phyloP scores from a whole-genome alignment of 208 protist genomes.

The Leishmania mexicana region DNA sequence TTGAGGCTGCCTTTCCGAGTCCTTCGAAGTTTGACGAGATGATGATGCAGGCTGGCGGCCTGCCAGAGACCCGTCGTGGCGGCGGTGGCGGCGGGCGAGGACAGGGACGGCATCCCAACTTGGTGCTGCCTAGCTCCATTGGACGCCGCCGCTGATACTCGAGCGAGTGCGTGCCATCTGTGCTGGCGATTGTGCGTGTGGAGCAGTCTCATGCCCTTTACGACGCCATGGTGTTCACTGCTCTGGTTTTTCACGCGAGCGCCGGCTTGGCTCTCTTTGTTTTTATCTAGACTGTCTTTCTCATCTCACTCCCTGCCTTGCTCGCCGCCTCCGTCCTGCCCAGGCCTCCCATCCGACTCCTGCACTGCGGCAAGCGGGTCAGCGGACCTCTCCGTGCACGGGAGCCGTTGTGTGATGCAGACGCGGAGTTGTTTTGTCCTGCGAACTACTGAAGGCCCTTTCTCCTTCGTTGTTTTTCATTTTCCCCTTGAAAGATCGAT shows the following conservation, averaged over 20 bases:
- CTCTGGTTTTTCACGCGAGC: neutral
- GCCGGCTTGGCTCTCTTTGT: neutral
- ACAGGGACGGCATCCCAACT: slow-evolving; percentile 49
- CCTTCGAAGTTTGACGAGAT: slow-evolving; percentile 90
- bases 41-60: slow-evolving; percentile 76
- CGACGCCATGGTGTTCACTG: neutral
- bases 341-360: neutral
- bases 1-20: slow-evolving; percentile 80
- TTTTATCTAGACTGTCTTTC: neutral
- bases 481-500: neutral
- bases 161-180: neutral
- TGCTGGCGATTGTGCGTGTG: neutral
- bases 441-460: neutral
- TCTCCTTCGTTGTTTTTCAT: neutral
- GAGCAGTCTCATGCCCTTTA: neutral
- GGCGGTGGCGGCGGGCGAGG: slow-evolving; percentile 33
- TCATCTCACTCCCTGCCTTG: neutral
- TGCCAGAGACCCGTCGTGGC: slow-evolving; percentile 42
- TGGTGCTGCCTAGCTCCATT: slow-evolving; percentile 77
- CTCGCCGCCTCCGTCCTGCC: neutral
- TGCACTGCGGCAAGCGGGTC: neutral
- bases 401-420: neutral
- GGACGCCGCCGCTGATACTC: slow-evolving; percentile 47
- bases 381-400: neutral
- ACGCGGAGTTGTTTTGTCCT: neutral